Evolutionary conservation across 345 rosid species (phyloP), one percentile per base, ranked within the genome.

Genomic region (Acer campestre): DNA sequence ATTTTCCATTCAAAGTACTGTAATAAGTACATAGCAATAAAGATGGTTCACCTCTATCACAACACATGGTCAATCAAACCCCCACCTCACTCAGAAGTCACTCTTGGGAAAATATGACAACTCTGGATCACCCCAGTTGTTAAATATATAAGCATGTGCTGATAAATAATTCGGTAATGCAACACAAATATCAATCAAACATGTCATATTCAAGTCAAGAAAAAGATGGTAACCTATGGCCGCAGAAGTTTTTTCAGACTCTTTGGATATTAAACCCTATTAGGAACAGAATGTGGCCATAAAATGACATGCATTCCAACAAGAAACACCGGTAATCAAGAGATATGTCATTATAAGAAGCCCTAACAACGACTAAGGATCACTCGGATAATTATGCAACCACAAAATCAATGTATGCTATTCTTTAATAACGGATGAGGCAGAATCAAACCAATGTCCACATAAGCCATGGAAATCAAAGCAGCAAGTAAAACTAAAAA

Each of bases 371-470:
- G 4, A 27, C 20, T 49, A 74, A 63, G 23, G 14, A 49, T 62
- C 29, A 31, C 70, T 74, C 10, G 12, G 18, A 61, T 73, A 61
- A 40, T 23, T 4, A 16, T 46, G 40, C 51, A 25, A 42, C 56
- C 23, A 73, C 23, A 61, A 61, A 44, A 73, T 27, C 76, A 73
- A 62, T 8, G 68, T 16, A 38, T 73, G 58, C 42, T 31, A 62
- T 12, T 23, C 44, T 46, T 48, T 46, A 18, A 5, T 23, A 42
- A 63, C 12, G 17, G 44, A 46, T 10, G 18, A 48, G 23, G 29
- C 42, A 74, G 18, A 73, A 49, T 27, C 13, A 35, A 64, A 48
- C 10, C n/a, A 35, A 4, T 55, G 38, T 61, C 56, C 14, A 61
- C 55, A 35, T 8, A 59, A 40, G 31, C 55, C 31, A 61, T 46